Evolutionary conservation across 768 basidiomycete species (phyloP), one percentile per base, ranked within the genome.

Genomic region (Sarcomyxa edulis): DNA sequence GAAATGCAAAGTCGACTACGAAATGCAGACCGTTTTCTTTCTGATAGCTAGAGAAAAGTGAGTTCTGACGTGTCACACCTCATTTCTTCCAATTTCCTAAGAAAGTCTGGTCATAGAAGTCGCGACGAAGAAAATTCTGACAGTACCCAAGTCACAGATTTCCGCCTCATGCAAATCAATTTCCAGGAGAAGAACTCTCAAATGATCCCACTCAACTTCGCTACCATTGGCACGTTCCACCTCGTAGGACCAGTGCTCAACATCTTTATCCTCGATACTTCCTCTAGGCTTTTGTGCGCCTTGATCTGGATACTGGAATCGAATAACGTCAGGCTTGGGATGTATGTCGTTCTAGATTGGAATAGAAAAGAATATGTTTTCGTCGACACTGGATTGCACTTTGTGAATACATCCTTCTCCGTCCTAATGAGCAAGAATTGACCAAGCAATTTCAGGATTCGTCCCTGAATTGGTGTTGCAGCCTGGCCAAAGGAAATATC

Each of bases 1-100:
- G 84, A 86, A 86, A 49, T 85, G 84, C 47, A 61, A 83, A 7
- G 82, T 86, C 12, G 84, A 84, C 50, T 85, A 84, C 50, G 81
- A 84, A 27, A 72, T 77, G 46, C 62, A 77, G 42, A 74, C 77
- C 0, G 82, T 84, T 24, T 86, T 74, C 56, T 84, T 86, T 49
- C 81, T 78, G 0, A 85, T 85, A 81, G 83, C 83, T 1, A 80
- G 76, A 52, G 69, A 52, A 60, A 72, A 68, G 8, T 12, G 23
- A 22, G 16, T 24, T 32, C 29, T 26, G 15, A 31, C 15, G 22
- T 21, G 9, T 16, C 25, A 32, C 29, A 29, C n/a, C 14, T 19
- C 24, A 30, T 12, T 12, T 26, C 14, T 20, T 29, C 8, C 29
- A 23, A 30, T 20, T 19, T 19, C 40, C n/a, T 22, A 18, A 40